Conservation (phyloP, 805 yeast species). For the Saccharomycopsis amapae region DNA sequence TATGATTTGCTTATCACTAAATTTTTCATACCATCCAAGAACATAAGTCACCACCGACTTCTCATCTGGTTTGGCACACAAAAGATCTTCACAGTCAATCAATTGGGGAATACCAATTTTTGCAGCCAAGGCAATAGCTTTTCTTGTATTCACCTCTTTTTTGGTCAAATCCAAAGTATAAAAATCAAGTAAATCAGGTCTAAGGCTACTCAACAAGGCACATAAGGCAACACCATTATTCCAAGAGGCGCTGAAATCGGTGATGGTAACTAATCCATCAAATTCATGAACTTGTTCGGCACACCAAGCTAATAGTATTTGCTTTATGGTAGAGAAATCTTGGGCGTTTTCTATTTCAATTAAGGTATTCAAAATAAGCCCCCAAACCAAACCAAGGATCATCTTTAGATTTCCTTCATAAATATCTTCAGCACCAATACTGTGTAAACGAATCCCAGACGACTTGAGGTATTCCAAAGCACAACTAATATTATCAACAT, state of each 20-base stretch:
- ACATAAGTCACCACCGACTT: conserved; percentile 41
- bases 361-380: conserved; percentile 35
- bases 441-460: conserved; percentile 33
- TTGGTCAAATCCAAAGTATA: conserved; percentile 21
- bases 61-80: conserved; percentile 41
- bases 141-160: conserved; percentile 24
- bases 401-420: conserved; percentile 42
- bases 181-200: conserved; percentile 26
- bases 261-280: conserved; percentile 26
- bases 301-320: conserved; percentile 35
- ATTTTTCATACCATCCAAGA: conserved; percentile 38
- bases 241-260: conserved; percentile 41
- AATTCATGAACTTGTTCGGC: conserved; percentile 27
- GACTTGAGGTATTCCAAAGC: conserved; percentile 36
- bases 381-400: conserved; percentile 44
- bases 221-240: conserved; percentile 34
- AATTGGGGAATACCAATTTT: conserved; percentile 35
- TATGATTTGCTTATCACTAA: conserved; percentile 6
- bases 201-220: conserved; percentile 30
- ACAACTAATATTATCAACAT: conserved; percentile 40
- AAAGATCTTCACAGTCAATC: conserved; percentile 39
- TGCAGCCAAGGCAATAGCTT: conserved; percentile 31
- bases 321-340: conserved; percentile 23
- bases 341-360: conserved; percentile 17
- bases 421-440: conserved; percentile 44